Percentiles rank a stretch among this genome's conserved stretches.
Evolutionary conservation across 192 early-diverging fungal species (phyloP).

Genomic region (Backusella tarrabulga): DNA sequence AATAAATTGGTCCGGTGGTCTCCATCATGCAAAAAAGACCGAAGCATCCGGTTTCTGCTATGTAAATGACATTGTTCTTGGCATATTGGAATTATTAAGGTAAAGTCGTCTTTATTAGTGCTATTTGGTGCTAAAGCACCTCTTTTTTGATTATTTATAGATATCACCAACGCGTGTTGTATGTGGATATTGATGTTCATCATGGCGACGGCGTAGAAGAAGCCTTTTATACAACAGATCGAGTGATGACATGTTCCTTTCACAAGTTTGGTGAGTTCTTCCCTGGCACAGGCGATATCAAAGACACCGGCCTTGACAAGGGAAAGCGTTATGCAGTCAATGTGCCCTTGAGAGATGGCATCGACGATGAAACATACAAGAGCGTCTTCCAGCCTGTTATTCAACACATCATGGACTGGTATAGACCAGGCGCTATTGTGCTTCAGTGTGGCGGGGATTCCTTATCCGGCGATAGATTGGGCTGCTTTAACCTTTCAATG

Average conservation of each 20-base stretch:
- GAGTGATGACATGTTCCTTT: conserved; percentile 99
- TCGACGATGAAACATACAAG: conserved; percentile 89
- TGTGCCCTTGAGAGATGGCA: conserved; percentile 92
- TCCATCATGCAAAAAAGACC: conserved; percentile 81
- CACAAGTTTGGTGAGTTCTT: conserved; percentile 99
- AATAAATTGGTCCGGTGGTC: conserved; percentile 90
- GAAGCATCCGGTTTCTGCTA: conserved; percentile 96
- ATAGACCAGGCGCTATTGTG: conserved; percentile 87
- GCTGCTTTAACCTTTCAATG: conserved; percentile 94
- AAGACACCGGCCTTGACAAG: conserved; percentile 89
- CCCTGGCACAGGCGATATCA: conserved; percentile 94
- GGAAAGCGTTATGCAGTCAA: conserved; percentile 96
- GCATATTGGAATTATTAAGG: conserved; percentile 83
- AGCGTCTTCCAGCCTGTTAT: conserved; percentile 86
- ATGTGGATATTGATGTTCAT: conserved; percentile 98
- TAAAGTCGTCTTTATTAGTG: conserved; percentile 6
- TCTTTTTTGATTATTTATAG: conserved; percentile 20
- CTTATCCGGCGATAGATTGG: conserved; percentile 88
- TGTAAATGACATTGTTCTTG: conserved; percentile 92
- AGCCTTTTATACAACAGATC: conserved; percentile 98
- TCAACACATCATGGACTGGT: conserved; percentile 87
- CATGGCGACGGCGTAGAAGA: conserved; percentile 99
- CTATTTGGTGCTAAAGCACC: neutral
- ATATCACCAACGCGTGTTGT: conserved; percentile 88
- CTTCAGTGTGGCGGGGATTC: conserved; percentile 98